Base-by-base conservation (phyloP, 2,329 filamentous ascomycete species). In the Colletotrichum sp. region DNA sequence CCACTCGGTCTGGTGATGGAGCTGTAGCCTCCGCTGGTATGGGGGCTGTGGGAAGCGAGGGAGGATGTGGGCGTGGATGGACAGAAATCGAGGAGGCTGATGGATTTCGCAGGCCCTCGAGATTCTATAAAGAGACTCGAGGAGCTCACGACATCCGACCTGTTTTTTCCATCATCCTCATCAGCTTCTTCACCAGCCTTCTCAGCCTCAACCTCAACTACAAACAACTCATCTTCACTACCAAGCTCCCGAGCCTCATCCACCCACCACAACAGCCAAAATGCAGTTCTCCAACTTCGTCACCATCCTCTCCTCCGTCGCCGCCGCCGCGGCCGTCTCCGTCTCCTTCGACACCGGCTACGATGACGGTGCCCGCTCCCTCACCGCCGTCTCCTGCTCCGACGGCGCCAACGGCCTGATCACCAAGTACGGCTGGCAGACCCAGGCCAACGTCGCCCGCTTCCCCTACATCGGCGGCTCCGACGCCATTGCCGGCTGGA, bases 281-380 rank as follows among this genome's bases (percentile, higher is more conserved):
- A 89, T 89, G 88, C 86, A 88, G 81, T 79, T 88, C 81, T 81
- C 85, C 79, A 82, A 79, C 79, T 77, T 88, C 78, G 72, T 88
- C 78, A 80, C 82, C 79, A 80, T 87, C 80, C 81, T 88, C 77
- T 79, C 85, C 77, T 78, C 85, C 76, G 81, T 84, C 76, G 81
- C 84, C 68, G 81, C 85, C 73, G 82, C 82, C 72, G 81, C 84
- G 24, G 86, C 86, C 79, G 81, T 18, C 36, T 8, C 81, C 83
- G 93, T 96, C 81, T 93, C 93, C 78, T 96, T 93, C 85, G 94
- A 96, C 85, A 85, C 86, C 24, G 92, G 89, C 81, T 97, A 95
- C 86, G 94, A 96, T 81, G 86, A 93, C 78, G 83, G 82, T 62
- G 79, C 79, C 76, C 89, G 92, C 74, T 87, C 90, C 60, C 83